Evolutionary conservation across 176 grass and related monocot species (phyloP).

Genomic region (Musa acuminata): DNA sequence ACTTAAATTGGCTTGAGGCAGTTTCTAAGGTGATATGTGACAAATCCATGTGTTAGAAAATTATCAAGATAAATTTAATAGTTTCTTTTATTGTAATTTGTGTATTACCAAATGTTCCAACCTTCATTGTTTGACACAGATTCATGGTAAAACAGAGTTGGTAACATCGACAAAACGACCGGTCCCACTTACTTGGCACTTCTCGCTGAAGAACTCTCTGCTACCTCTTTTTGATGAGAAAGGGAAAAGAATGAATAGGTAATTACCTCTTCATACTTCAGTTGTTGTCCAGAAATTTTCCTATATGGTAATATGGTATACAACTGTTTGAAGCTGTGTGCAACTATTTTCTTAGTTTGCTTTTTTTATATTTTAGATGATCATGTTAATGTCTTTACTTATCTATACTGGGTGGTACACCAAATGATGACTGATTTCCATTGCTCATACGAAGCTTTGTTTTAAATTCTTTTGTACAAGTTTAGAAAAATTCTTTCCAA

Average conservation of each 20-base stretch:
- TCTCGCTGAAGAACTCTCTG: constrained; percentile 73
- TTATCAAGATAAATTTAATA: not conserved
- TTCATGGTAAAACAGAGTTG: constrained; percentile 89
- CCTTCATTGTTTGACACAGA: constrained; percentile 27
- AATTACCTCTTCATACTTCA: constrained; percentile 16
- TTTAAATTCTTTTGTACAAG: not conserved
- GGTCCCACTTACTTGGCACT: constrained; percentile 95
- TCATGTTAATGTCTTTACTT: not conserved
- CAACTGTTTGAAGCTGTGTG: not conserved
- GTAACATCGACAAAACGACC: constrained; percentile 87
- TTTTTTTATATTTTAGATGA: not conserved
- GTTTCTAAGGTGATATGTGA: not conserved
- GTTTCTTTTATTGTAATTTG: not conserved
- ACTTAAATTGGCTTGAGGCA: not conserved
- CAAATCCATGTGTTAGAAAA: not conserved
- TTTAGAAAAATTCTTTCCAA: too few species aligned
- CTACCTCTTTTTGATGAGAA: constrained; percentile 75
- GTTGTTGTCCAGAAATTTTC: constrained; percentile 3
- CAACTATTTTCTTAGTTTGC: not conserved
- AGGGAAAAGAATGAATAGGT: constrained; percentile 97
- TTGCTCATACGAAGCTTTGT: not conserved
- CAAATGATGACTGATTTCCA: not conserved
- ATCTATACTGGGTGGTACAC: not conserved
- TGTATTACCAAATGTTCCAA: not conserved
- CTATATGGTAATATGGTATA: not conserved